Evolutionary conservation across 2,329 filamentous ascomycete species (phyloP), one percentile per base, ranked within the genome.

Genomic region (Cadophora malorum): DNA sequence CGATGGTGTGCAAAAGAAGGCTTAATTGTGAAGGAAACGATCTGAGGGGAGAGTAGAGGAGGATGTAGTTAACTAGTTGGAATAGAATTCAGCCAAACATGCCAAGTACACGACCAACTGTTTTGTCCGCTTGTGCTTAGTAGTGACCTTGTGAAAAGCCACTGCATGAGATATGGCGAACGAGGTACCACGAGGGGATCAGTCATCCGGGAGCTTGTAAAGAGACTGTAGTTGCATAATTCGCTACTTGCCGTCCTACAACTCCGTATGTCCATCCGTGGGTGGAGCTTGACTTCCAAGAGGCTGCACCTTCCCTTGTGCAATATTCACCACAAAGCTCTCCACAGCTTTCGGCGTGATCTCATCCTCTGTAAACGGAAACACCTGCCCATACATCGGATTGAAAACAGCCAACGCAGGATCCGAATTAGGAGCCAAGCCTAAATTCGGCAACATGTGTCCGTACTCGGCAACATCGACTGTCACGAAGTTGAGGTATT

Each of bases 401-500:
- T 84, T 84, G 63, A 83, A 80, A 12, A 86, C 78, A 1, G 81
- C 78, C 10, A 85, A 69, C 0, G 79, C 80, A 8, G 77, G 77
- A 10, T 73, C 74, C 9, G 45, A 50, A 47, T 50, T 47, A 9
- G 2, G 67, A 64, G 4, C 72, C 76, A 83, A 70, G 1, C 83
- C 84, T 61, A 85, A 74, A 47, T 77, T 76, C 8, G 71, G 67
- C 1, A 78, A 73, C 74, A 84, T 81, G 28, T 84, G 80, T 4
- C 77, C 79, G 70, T 85, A 85, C 68, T 84, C 82, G 35, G 71
- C 67, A 0, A 78, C 76, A 66, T 85, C 82, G 1, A 84, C 80
- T 0, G 81, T 84, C 4, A 83, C 80, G 68, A 86, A 85, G 65
- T 75, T 77, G 14, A 86, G 78, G 66, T 83, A 85, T 14, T 84